Base-by-base conservation (phyloP, 495 filamentous ascomycete species). In the Xeromyces bisporus region DNA sequence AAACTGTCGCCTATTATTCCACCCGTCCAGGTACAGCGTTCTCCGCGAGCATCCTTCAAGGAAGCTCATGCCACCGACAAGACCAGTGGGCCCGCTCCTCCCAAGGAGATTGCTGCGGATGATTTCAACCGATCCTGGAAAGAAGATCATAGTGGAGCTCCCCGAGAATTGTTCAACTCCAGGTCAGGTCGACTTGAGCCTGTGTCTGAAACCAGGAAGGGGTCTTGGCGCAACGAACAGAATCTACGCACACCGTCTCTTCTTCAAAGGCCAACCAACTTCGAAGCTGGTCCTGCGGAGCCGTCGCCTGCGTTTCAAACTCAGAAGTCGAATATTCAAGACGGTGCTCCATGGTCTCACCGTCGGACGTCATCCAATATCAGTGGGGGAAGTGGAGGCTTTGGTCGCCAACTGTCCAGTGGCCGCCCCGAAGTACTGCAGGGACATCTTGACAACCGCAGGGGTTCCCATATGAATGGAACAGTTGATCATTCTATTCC, bases 151-250 rank as follows among this genome's bases (percentile, higher is more conserved):
- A 62, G 69, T 7, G 68, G 60, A 13, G 59, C 58, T 17, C 72
- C 71, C 34, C 64, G 77, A 36, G 84, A 94, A 48, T 66, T 99
- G 0, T 99, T 71, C 51, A 93, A 96, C 50, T 92, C 89, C 7
- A 77, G 91, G 23, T 93, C 83, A 27, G 89, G 91, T 14, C 76
- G 83, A 25, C 91, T 93, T 42, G 89, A 99, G 44, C 86, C 91
- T 3, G 91, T 84, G 5, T 60, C 67, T 25, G 80, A 91, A 34
- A 64, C 58, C 15, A 76, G 81, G 23, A 69, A 81, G 38, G 69
- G 69, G 14, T 68, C 74, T n/a, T 59, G 71, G 28, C 66, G 77
- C 28, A 68, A 67, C 28, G 80, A 89, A 28, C 59, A 59, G 29
- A 67, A 66, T 29, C 66, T 72, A 31, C 69, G 80, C 18, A 71